Base-by-base conservation (phyloP, 2,329 filamentous ascomycete genomes). In the Atkinsonella texensis region DNA sequence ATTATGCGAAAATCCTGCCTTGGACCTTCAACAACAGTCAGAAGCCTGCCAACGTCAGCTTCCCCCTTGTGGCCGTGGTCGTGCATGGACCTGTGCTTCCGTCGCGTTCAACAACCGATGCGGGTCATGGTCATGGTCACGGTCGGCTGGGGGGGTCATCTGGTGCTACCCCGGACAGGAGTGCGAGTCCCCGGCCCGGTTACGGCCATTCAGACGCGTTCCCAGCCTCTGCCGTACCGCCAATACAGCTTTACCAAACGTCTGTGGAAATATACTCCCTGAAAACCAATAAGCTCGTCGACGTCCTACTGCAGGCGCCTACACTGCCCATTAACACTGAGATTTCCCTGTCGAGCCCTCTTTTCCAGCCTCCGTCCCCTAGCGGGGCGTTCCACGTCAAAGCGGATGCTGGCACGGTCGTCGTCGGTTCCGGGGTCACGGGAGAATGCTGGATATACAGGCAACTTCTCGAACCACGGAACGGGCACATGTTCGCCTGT, bases 211-310 rank as follows among this genome's bases (percentile, higher is more conserved):
- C 68, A 57, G 68, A 67, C 44, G 62, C 59, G 45, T 59, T 60
- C 52, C 59, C 65, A 50, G 68, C 60, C 35, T 69, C 67, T 50
- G 58, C 62, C 50, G 54, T 62, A 40, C 58, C 69, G 40, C 58
- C 65, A 5, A 72, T 83, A 53, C 77, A 80, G 48, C 75, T 76
- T 46, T 94, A 91, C 61, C 89, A 95, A 66, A 96, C 90, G 0
- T 84, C 85, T 0, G 88, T 95, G 6, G 89, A 96, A 59, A 73
- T 97, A 0, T 95, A 91, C 66, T 96, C 90, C 1, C 71, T 97
- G 54, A 81, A 79, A 58, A 87, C 83, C n/a, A 83, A 83, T 59
- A 76, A 79, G 55, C 79, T 80, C 51, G 69, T 96, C 51, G 79
- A 83, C 28, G 85, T 87, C 0, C 72, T 97, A 9, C 83, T 94